Percentiles rank a stretch among this genome's conserved stretches.
These are phyloP conservation scores for Stephania cephalantha DNA, from an alignment of 164 flowering plant genomes.

Conservation along the genomic window DNA sequence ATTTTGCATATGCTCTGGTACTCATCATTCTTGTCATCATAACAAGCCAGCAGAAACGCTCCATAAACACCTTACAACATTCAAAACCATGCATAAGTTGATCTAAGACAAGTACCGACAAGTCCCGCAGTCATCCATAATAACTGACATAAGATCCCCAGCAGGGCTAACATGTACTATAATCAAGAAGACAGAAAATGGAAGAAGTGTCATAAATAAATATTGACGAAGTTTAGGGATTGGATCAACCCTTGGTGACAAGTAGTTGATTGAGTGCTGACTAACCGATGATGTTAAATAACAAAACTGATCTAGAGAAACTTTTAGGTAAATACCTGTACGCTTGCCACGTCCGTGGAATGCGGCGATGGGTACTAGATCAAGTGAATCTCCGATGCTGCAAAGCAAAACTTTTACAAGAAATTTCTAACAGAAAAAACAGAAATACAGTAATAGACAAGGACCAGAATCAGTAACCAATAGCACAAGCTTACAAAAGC, in stretches of 20 bases:
- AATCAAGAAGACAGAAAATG: neutral
- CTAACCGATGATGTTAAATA: neutral
- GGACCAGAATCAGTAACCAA: neutral
- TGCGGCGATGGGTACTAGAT: slow-evolving; percentile 95
- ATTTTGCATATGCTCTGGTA: slow-evolving; percentile 96
- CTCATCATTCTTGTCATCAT: slow-evolving; percentile 77
- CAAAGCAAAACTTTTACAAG: slow-evolving; percentile 12
- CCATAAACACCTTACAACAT: slow-evolving; percentile 76
- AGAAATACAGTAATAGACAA: neutral
- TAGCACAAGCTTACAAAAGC: neutral
- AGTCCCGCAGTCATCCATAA: neutral
- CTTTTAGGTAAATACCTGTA: slow-evolving; percentile 46
- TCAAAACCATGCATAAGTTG: neutral
- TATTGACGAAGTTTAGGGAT: neutral
- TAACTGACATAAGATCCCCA: neutral
- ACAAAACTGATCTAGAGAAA: neutral
- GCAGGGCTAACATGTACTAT: neutral
- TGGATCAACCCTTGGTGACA: neutral
- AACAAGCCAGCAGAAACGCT: slow-evolving; percentile 96
- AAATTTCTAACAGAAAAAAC: neutral
- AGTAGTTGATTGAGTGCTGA: neutral
- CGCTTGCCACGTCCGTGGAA: slow-evolving; percentile 98
- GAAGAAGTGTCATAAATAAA: neutral
- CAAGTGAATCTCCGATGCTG: slow-evolving; percentile 94
- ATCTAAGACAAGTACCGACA: neutral